A percentile compares a stretch with the other conserved stretches of the same genome.
Evolutionary conservation across 805 yeast species (phyloP).

Genomic region (Saccharomycopsis sp.): DNA sequence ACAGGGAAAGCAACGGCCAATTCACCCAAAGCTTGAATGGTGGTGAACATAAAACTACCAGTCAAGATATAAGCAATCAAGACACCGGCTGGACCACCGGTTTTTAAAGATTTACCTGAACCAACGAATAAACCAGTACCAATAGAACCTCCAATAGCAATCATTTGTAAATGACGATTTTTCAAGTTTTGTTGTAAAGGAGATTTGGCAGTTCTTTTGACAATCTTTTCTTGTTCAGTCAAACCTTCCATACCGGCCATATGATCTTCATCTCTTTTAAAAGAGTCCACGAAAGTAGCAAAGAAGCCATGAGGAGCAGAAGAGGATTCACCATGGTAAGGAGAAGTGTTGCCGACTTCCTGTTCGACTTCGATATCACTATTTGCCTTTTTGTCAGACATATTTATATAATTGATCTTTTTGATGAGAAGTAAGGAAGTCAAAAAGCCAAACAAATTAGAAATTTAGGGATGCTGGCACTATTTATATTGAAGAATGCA

Average conservation of each 20-base stretch:
- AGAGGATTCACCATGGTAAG: no score
- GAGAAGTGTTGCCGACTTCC: constrained; percentile 14
- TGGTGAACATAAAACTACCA: constrained; percentile 45
- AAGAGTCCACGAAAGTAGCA: constrained; percentile 31
- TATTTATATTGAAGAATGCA: no score
- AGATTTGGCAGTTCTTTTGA: constrained; percentile 32
- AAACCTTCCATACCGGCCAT: constrained; percentile 19
- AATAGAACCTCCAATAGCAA: constrained; percentile 62
- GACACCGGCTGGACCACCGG: constrained; percentile 58
- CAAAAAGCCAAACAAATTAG: no score
- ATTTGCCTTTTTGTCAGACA: constrained; percentile 18
- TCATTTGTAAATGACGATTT: constrained; percentile 51
- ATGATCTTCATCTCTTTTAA: constrained; percentile 28
- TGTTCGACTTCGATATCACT: constrained; percentile 17
- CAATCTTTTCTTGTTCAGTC: constrained; percentile 31
- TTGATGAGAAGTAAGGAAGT: no score
- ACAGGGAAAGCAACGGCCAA: constrained; percentile 43
- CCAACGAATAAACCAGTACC: constrained; percentile 67
- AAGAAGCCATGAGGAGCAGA: not conserved
- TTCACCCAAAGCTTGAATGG: constrained; percentile 50
- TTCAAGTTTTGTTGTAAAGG: constrained; percentile 48
- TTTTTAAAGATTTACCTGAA: constrained; percentile 45
- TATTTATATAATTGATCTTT: no score
- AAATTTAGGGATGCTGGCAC: no score
- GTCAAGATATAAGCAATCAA: constrained; percentile 45